Base-by-base conservation (phyloP, 1,284 basidiomycete genomes). In the Ustilago tritici region DNA sequence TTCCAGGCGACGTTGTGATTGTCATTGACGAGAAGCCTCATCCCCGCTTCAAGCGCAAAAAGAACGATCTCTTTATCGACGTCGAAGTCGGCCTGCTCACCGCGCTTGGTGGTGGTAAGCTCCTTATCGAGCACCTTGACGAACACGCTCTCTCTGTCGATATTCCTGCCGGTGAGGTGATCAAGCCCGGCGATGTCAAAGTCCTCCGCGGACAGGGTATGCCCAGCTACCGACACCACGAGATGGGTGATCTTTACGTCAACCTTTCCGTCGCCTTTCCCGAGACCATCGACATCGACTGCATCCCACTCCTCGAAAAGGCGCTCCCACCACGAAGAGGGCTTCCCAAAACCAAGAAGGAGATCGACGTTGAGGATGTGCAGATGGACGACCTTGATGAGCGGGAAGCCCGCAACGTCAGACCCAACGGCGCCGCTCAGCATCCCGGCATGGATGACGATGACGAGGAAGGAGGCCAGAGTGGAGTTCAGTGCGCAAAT, bases 161-260 rank as follows among this genome's bases (percentile, higher is more conserved):
- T 70, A 91, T 99, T 70, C 82, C 82, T 15, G 90, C 91, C 52
- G 96, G 97, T 53, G 95, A 98, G 86, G 91, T 98, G 56, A 91
- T 98, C 85, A 97, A 97, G 89, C 92, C 96, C 78, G 94, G 96
- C 94, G 84, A 80, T 87, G 87, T 95, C 85, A 98, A 98, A 88
- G 92, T 96, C 74, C 93, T 99, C 78, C 90, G 91, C 59, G 93
- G 93, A 9, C 95, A 98, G 88, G 97, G 97, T 78, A 99, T 99
- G 97, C 97, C 96, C 43, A 98, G 96, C 68, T 93, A 93, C 87
- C 92, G 97, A 78, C 95, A 98, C 88, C 97, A 99, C 88, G 95
- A 99, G 86, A 90, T 92, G 56, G 97, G 97, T 50, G 95, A 99
- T 87, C 90, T 99, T 76, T 95, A 92, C 87, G 90, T 99, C 88